Evolutionary conservation across 139 green algal genomes (phyloP).

Genomic region (Tetradesmus lagerheimii): DNA sequence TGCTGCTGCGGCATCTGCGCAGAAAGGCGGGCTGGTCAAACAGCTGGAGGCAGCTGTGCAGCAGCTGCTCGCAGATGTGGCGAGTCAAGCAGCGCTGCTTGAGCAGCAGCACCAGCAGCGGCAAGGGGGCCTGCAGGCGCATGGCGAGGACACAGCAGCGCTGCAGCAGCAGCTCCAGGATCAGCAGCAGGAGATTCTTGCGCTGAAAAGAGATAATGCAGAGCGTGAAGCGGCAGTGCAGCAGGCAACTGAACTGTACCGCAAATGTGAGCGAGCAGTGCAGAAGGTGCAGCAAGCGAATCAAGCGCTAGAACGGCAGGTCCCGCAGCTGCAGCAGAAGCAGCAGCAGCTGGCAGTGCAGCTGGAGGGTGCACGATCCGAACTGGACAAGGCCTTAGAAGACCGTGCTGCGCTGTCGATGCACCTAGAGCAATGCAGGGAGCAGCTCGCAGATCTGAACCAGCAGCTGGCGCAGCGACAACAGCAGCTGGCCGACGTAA

Average conservation of each 20-base stretch:
- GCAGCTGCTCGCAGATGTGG: conserved; percentile 30
- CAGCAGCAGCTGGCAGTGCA: conserved; percentile 7
- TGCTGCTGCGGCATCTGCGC: not conserved
- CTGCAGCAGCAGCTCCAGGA: not conserved
- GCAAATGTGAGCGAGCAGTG: not conserved
- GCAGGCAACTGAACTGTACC: not conserved
- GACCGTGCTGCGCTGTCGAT: not conserved
- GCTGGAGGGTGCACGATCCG: not conserved
- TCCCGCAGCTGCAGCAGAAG: not conserved
- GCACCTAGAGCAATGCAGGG: conserved; percentile 1
- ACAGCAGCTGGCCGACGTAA: not conserved
- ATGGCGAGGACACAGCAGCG: not conserved
- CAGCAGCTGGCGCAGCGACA: not conserved
- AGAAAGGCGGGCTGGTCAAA: not conserved
- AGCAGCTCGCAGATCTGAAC: not conserved
- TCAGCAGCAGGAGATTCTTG: not conserved
- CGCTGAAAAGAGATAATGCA: not conserved
- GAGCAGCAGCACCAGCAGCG: not conserved
- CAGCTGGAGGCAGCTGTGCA: conserved; percentile 12
- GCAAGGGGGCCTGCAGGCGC: not conserved
- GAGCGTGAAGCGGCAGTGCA: not conserved
- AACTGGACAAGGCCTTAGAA: conserved; percentile 21
- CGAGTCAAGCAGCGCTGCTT: not conserved
- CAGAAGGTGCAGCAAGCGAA: not conserved
- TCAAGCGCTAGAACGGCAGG: not conserved